Conservation (phyloP, 768 basidiomycete genomes). For the Suillus alpinus region DNA sequence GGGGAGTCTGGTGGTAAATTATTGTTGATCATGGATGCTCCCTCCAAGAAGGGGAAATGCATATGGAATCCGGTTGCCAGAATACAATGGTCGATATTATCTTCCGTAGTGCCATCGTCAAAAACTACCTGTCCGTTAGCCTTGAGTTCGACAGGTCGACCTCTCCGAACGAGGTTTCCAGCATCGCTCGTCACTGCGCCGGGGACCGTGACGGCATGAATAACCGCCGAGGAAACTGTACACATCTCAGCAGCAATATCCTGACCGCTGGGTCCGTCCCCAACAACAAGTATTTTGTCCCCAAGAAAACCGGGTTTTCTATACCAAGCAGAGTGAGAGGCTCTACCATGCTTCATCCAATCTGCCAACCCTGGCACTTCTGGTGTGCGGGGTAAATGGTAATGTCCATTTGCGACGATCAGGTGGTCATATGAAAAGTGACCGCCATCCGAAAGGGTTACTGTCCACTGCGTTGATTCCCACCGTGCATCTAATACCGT, state of each 20-base stretch:
- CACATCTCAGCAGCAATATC: conserved; percentile 67
- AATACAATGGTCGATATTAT: conserved; percentile 58
- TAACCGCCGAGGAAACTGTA: conserved; percentile 40
- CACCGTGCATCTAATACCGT: conserved; percentile 49
- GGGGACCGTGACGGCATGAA: conserved; percentile 47
- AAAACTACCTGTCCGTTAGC: conserved; percentile 49
- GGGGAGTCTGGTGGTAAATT: conserved; percentile 43
- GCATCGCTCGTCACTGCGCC: conserved; percentile 30
- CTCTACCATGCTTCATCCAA: conserved; percentile 55
- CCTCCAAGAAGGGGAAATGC: conserved; percentile 58
- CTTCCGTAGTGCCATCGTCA: conserved; percentile 55
- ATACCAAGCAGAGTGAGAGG: conserved; percentile 69
- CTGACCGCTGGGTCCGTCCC: conserved; percentile 61
- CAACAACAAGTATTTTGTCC: conserved; percentile 44
- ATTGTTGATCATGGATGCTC: conserved; percentile 31
- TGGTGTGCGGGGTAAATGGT: conserved; percentile 63
- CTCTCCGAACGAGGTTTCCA: conserved; percentile 40
- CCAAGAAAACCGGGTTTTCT: conserved; percentile 45
- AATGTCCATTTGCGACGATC: conserved; percentile 76
- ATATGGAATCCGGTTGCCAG: conserved; percentile 76
- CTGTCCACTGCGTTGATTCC: conserved; percentile 44
- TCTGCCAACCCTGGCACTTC: conserved; percentile 51
- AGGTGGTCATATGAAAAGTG: conserved; percentile 55
- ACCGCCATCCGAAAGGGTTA: conserved; percentile 41
- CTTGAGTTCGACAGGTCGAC: conserved; percentile 41